Percentiles rank a stretch among this genome's conserved stretches.
These are phyloP conservation scores for Posidonia australis DNA, from an alignment of 106 monocot species.

Conservation along the genomic window DNA sequence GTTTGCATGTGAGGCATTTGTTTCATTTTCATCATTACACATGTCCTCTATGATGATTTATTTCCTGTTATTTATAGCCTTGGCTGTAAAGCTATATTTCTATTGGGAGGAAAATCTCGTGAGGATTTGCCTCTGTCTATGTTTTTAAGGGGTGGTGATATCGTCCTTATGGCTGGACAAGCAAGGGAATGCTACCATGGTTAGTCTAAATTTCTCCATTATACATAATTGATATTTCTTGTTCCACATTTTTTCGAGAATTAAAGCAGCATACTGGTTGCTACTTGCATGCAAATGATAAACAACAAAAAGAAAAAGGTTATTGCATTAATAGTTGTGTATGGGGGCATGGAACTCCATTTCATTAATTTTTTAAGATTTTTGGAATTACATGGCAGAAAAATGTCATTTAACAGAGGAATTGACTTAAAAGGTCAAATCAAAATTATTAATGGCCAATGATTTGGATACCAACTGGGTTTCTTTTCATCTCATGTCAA, in stretches of 20 bases:
- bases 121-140: conserved; percentile 72
- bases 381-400: too few relatives aligned
- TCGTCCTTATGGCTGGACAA: conserved; percentile 86
- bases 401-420: too few relatives aligned
- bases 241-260: not conserved
- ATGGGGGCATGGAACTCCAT: too few relatives aligned
- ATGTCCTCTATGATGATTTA: not conserved
- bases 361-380: too few relatives aligned
- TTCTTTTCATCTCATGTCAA: too few relatives aligned
- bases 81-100: conserved; percentile 88
- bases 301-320: not conserved
- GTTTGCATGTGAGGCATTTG: not conserved
- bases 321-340: too few relatives aligned
- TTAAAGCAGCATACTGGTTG: not conserved
- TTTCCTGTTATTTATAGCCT: conserved; percentile 33
- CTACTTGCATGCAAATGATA: not conserved
- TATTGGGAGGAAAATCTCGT: conserved; percentile 77
- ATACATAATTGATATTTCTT: not conserved
- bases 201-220: conserved; percentile 20
- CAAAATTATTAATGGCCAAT: too few relatives aligned
- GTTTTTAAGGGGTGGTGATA: conserved; percentile 75
- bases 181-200: conserved; percentile 94
- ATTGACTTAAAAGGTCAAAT: too few relatives aligned
- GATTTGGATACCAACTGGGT: too few relatives aligned
- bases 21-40: not conserved